These are phyloP conservation scores for Glycine latifolia DNA, from an alignment of 306 rosid genomes.

Conservation along the genomic window DNA sequence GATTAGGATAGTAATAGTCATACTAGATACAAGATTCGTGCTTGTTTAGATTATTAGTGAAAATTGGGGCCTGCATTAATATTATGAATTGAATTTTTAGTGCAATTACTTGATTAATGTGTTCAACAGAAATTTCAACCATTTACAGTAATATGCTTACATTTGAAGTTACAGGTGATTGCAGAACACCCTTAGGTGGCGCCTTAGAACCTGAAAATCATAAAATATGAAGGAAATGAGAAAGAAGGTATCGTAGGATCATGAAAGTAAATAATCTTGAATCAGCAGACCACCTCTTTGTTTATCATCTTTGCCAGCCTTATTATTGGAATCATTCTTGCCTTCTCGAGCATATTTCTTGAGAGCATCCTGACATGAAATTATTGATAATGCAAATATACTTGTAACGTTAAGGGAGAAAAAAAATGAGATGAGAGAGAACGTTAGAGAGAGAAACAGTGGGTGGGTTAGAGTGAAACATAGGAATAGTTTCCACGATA, in stretches of 20 bases:
- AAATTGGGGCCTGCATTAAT: slow-evolving; percentile 5
- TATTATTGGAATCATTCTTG: slow-evolving; percentile 44
- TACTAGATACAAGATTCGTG: neutral
- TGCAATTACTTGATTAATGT: slow-evolving; percentile 12
- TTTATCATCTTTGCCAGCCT: no score
- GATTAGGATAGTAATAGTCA: slow-evolving; percentile 11
- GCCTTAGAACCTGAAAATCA: slow-evolving; percentile 57
- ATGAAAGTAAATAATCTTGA: slow-evolving; percentile 36
- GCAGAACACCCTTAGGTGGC: slow-evolving; percentile 56
- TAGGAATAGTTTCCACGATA: no score
- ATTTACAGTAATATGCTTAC: slow-evolving; percentile 58
- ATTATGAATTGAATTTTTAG: slow-evolving; percentile 3
- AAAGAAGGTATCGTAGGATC: slow-evolving; percentile 4
- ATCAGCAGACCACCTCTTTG: slow-evolving; percentile 51
- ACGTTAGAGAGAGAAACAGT: no score
- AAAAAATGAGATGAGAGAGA: no score
- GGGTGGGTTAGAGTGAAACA: no score
- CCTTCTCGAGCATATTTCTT: slow-evolving; percentile 53
- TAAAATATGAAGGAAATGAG: slow-evolving; percentile 29
- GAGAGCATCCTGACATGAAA: slow-evolving; percentile 68
- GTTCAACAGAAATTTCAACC: slow-evolving; percentile 38
- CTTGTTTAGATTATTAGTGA: slow-evolving; percentile 26
- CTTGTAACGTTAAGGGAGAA: no score
- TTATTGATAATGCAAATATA: slow-evolving; percentile 45
- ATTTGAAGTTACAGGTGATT: slow-evolving; percentile 53